Evolutionary conservation across 306 rosid genomes (phyloP).

Genomic region (Castanopsis chinensis): DNA sequence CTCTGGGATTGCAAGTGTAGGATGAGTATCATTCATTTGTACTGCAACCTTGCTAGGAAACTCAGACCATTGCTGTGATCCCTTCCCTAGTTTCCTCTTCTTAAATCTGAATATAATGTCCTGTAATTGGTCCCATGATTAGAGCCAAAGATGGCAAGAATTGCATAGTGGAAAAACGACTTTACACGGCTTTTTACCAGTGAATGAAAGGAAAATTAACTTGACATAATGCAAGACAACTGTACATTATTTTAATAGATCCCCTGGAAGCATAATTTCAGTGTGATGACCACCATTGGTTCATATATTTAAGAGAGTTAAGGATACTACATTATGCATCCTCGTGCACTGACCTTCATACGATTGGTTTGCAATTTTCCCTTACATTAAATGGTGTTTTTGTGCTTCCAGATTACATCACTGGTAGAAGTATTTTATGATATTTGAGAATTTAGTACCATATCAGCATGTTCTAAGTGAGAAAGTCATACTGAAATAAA

Average conservation of each 20-base stretch:
- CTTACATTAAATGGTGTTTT: background rate
- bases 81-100: constrained; percentile 70
- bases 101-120: constrained; percentile 84
- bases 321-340: background rate
- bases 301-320: background rate
- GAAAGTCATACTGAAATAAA: background rate
- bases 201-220: constrained; percentile 2
- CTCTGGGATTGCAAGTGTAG: constrained; percentile 94
- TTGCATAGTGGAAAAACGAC: constrained; percentile 15
- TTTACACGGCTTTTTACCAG: background rate
- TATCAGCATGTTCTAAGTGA: background rate
- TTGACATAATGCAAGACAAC: background rate
- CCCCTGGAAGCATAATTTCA: background rate
- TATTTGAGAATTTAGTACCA: background rate
- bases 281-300: background rate
- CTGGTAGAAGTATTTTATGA: background rate
- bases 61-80: constrained; percentile 73
- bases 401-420: background rate
- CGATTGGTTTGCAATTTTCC: background rate
- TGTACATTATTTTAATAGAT: background rate
- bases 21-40: constrained; percentile 96
- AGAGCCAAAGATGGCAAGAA: constrained; percentile 23
- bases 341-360: background rate
- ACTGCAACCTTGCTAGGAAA: constrained; percentile 94
- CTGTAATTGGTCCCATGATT: constrained; percentile 46